Evolutionary conservation across 352 stramenopile species (phyloP), one percentile per base, ranked within the genome.

Genomic region (Globisporangium irregulare): DNA sequence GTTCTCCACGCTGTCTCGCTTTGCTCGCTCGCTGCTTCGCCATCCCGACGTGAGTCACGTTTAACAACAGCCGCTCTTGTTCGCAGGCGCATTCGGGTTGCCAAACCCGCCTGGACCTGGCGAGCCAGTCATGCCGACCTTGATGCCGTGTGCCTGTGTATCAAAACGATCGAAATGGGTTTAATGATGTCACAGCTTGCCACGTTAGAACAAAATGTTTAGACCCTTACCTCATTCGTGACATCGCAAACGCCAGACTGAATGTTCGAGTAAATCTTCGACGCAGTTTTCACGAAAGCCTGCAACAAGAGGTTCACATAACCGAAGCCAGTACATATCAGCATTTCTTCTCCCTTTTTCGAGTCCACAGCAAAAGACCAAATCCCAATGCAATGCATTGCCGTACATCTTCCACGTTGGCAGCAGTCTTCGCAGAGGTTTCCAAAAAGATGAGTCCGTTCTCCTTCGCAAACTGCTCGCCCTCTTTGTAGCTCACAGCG

Each of bases 401-500:
- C 9, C 27, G 87, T 73, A 98, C 95, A 67, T 98, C 87, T 84
- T 99, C 98, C 6, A 99, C 98, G 77, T 99, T 99, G 55, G 94
- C 94, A 4, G 97, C 96, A 4, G 97, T 99, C 85, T 99, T 99
- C 18, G 98, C 98, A 58, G 92, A 99, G 4, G 98, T 99, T 81
- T 99, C 98, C 59, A 99, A 82, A 84, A 99, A 99, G 66, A 99
- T 98, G n/a, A 99, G 83, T 1, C 97, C 97, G 79, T 99, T 98
- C 71, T 99, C 96, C 75, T 99, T 96, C 12, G 98, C 98, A 85
- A 99, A 99, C 71, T 97, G 84, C 74, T 98, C 93, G 55, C 97
- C 98, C 78, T 99, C 98, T 76, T 99, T 98, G 59, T 93, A 98
- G 57, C 84, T 97, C 29, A 99, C 98, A 15, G 95, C 95, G 32